These are phyloP conservation scores for Ophiocytium majus DNA, from an alignment of 352 stramenopile genomes.

Conservation along the genomic window DNA sequence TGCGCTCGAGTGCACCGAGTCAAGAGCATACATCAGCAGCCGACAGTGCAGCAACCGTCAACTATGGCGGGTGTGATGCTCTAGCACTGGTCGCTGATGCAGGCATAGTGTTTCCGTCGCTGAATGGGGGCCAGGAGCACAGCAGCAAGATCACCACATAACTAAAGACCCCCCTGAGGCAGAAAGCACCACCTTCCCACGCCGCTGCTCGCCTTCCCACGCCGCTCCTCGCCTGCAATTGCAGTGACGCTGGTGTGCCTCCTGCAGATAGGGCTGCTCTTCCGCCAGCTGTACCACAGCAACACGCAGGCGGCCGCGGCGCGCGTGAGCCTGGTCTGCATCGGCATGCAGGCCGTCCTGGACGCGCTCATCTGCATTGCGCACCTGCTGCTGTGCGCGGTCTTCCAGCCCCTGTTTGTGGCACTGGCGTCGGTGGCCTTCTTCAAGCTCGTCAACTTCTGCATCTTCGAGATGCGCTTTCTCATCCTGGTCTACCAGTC, in stretches of 20 bases:
- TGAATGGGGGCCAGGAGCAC: too few relatives aligned
- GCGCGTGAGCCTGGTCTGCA: constrained; percentile 37
- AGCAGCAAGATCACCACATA: too few relatives aligned
- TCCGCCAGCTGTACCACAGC: constrained; percentile 75
- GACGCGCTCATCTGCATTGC: constrained; percentile 91
- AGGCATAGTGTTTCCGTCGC: too few relatives aligned
- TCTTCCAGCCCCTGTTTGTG: constrained; percentile 89
- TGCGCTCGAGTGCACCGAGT: too few relatives aligned
- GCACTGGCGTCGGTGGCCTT: constrained; percentile 81
- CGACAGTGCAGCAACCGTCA: too few relatives aligned
- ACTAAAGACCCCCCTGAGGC: too few relatives aligned
- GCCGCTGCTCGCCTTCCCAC: too few relatives aligned
- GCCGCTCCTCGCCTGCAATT: too few relatives aligned
- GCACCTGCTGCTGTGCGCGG: constrained; percentile 89
- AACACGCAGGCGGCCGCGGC: constrained; percentile 75
- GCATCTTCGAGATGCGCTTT: constrained; percentile 97
- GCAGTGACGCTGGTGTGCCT: constrained; percentile 80
- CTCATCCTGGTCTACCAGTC: constrained; percentile 94
- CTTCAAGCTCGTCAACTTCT: constrained; percentile 97
- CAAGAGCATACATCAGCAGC: too few relatives aligned
- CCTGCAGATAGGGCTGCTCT: constrained; percentile 75
- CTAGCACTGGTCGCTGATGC: too few relatives aligned
- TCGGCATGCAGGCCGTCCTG: constrained; percentile 69
- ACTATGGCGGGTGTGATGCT: too few relatives aligned
- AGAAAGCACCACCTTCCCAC: too few relatives aligned